Conservation (phyloP, 345 rosid species). For the Corymbia maculata region DNA sequence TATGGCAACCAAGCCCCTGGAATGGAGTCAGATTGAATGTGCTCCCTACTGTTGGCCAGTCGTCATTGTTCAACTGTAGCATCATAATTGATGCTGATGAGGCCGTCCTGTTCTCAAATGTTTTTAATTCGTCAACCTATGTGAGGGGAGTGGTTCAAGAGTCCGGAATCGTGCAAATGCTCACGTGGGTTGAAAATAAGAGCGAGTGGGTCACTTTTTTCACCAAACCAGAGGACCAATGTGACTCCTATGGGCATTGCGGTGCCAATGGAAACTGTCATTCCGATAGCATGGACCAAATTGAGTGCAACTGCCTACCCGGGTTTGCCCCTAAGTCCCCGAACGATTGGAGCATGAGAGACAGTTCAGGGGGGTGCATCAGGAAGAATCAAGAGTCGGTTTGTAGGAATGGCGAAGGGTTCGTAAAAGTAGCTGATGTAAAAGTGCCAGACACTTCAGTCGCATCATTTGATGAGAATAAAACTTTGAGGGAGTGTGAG, state of each 20-base stretch:
- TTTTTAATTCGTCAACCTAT: no score
- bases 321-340: conserved; percentile 15
- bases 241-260: background rate
- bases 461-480: background rate
- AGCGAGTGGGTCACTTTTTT: background rate
- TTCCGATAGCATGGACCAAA: background rate
- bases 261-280: conserved; percentile 3
- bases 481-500: background rate
- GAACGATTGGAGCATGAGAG: conserved; percentile 3
- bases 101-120: no score
- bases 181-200: background rate
- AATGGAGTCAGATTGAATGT: no score
- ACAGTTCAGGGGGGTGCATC: conserved; percentile 15
- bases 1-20: background rate
- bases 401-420: conserved; percentile 2
- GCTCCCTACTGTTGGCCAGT: no score
- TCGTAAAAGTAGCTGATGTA: background rate
- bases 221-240: background rate
- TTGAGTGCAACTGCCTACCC: conserved; percentile 10
- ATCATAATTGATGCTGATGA: no score
- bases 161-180: background rate
- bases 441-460: conserved; percentile 9
- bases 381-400: background rate
- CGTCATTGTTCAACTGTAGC: no score
- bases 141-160: no score